Percentiles rank a stretch among this genome's conserved stretches.
Evolutionary conservation across 2,329 filamentous ascomycete species (phyloP).

Genomic region (Venturia asperata): DNA sequence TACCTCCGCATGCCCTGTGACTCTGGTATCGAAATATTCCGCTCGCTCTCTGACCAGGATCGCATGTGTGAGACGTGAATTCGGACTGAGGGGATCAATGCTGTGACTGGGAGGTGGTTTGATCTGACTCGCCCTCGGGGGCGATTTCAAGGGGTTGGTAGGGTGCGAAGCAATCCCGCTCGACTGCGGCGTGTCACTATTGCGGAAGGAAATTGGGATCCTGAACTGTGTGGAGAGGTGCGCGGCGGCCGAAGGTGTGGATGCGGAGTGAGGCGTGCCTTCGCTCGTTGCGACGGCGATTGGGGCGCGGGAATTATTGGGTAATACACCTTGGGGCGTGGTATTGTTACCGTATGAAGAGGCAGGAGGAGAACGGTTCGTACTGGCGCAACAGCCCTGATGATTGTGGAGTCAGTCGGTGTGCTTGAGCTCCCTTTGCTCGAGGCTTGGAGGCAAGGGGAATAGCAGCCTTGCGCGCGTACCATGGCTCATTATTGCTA

Average conservation of each 20-base stretch:
- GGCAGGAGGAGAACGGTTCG: not conserved
- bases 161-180: conserved; percentile 1
- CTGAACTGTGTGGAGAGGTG: not conserved
- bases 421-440: not conserved
- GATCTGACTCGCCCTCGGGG: conserved; percentile 3
- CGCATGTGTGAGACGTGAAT: conserved; percentile 37
- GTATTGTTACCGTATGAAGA: conserved; percentile 11
- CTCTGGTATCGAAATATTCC: conserved; percentile 87
- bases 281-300: not conserved
- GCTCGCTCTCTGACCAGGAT: conserved; percentile 63
- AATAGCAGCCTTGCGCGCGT: not conserved
- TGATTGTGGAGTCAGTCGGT: not conserved
- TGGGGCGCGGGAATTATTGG: conserved; percentile 2
- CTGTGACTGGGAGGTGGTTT: not conserved
- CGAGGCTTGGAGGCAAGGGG: not conserved
- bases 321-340: not conserved
- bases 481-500: conserved; percentile 15
- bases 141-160: not conserved
- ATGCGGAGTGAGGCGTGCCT: not conserved
- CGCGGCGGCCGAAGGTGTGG: not conserved
- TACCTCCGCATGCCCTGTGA: conserved; percentile 67
- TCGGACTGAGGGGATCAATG: conserved; percentile 3
- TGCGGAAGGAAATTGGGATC: no score
- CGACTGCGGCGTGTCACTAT: not conserved
- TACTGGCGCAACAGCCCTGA: conserved; percentile 12